phyloP scores from a whole-genome alignment of 306 rosid species.

The Rosa persica region DNA sequence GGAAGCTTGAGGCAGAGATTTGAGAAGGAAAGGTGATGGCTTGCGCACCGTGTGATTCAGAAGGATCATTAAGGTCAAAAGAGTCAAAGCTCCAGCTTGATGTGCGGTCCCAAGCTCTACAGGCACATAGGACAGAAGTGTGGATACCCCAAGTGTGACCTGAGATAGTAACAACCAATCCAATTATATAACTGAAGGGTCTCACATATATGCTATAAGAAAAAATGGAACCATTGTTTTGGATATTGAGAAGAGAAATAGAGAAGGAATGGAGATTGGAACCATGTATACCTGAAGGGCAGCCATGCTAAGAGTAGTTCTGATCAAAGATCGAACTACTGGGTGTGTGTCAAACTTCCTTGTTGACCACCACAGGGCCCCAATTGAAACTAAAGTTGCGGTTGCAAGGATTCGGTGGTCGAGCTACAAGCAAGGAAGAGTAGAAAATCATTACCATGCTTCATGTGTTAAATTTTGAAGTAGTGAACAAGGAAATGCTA shows the following conservation, averaged over 20 bases:
- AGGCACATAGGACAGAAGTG: constrained; percentile 83
- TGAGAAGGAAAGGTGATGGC: constrained; percentile 68
- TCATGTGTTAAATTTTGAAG: not conserved
- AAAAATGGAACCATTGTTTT: not conserved
- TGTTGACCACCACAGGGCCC: constrained; percentile 68
- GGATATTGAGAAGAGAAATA: not conserved
- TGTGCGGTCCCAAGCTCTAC: constrained; percentile 81
- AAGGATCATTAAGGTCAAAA: constrained; percentile 60
- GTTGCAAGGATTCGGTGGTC: constrained; percentile 87
- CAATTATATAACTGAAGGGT: no score
- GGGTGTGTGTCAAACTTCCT: constrained; percentile 82
- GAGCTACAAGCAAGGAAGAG: constrained; percentile 46
- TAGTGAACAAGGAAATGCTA: not conserved
- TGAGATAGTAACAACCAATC: constrained; percentile 30
- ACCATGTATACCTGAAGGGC: constrained; percentile 60
- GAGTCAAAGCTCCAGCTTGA: constrained; percentile 91
- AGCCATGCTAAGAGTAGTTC: constrained; percentile 69
- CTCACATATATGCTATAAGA: not conserved
- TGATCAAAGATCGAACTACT: constrained; percentile 62
- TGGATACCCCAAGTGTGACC: constrained; percentile 78
- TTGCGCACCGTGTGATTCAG: constrained; percentile 72
- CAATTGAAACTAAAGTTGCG: constrained; percentile 56
- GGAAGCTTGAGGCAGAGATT: constrained; percentile 66
- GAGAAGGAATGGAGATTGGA: not conserved
- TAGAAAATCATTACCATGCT: not conserved